Conservation (phyloP, 2,329 filamentous ascomycete genomes). For the Aureobasidium mangrovei region DNA sequence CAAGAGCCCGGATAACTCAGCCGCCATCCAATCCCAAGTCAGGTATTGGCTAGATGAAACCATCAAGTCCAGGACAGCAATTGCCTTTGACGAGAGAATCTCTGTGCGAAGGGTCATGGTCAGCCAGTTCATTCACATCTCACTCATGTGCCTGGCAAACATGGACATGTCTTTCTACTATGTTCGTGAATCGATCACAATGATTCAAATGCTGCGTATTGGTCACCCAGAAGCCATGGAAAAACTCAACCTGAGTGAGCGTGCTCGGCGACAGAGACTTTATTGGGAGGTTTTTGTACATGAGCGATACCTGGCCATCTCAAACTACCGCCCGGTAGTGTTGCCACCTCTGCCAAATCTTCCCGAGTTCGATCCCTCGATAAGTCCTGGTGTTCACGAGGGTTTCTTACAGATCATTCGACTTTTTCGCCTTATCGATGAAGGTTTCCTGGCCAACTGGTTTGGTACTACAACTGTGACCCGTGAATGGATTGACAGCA, state of each 20-base stretch:
- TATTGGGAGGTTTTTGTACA: constrained; percentile 51
- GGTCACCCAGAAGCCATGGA: constrained; percentile 31
- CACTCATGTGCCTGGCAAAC: constrained; percentile 41
- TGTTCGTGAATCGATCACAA: constrained; percentile 42
- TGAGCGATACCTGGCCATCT: constrained; percentile 47
- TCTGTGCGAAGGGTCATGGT: constrained; percentile 42
- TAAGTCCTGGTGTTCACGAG: constrained; percentile 33
- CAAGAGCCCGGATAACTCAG: constrained; percentile 14
- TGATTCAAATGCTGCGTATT: constrained; percentile 38
- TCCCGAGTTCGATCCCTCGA: constrained; percentile 33
- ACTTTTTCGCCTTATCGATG: constrained; percentile 37
- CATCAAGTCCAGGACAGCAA: constrained; percentile 30
- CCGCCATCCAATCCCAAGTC: constrained; percentile 5
- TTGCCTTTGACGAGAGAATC: constrained; percentile 32
- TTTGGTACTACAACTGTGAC: constrained; percentile 28
- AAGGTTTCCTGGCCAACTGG: constrained; percentile 38
- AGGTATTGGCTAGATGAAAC: constrained; percentile 25
- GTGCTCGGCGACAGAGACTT: constrained; percentile 38
- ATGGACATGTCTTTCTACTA: constrained; percentile 43
- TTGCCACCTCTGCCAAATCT: constrained; percentile 32
- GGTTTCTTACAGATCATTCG: constrained; percentile 39
- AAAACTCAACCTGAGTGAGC: constrained; percentile 28
- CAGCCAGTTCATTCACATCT: constrained; percentile 47
- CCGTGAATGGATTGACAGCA: constrained; percentile 37
- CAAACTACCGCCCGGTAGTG: constrained; percentile 39